Evolutionary conservation across 768 basidiomycete species (phyloP).

Genomic region (Serendipita sp.): DNA sequence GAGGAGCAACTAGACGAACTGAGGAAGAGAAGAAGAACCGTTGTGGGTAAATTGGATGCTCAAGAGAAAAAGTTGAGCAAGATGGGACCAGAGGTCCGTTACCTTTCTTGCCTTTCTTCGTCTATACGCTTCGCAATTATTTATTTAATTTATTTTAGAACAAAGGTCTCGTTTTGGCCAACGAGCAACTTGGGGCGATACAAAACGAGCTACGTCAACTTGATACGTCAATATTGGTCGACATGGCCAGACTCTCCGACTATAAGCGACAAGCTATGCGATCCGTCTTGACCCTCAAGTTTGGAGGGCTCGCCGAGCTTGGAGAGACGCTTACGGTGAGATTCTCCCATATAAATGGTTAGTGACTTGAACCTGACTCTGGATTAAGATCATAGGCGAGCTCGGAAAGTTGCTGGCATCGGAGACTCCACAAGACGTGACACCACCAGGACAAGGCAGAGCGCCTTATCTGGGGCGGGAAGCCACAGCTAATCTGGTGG

Average conservation of each 20-base stretch:
- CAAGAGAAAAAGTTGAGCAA: conserved; percentile 81
- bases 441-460: conserved; percentile 64
- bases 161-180: conserved; percentile 63
- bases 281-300: conserved; percentile 67
- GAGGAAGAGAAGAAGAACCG: conserved; percentile 47
- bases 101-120: background rate
- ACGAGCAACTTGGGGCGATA: conserved; percentile 50
- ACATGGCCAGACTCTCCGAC: conserved; percentile 67
- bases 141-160: conserved; percentile 22
- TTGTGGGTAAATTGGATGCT: conserved; percentile 55
- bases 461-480: conserved; percentile 53
- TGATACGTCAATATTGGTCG: conserved; percentile 69
- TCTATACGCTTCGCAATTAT: background rate
- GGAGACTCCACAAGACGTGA: conserved; percentile 70
- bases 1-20: conserved; percentile 74
- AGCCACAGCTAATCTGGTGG: conserved; percentile 42
- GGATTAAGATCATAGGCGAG: conserved; percentile 30
- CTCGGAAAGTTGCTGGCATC: conserved; percentile 31
- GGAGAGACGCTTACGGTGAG: conserved; percentile 58
- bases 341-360: background rate
- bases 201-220: conserved; percentile 60
- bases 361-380: background rate
- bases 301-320: conserved; percentile 70
- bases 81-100: conserved; percentile 52
- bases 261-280: conserved; percentile 60